Percentiles rank a stretch among this genome's conserved stretches.
Conservation (phyloP, 768 basidiomycete genomes). For the Daedalea quercina region DNA sequence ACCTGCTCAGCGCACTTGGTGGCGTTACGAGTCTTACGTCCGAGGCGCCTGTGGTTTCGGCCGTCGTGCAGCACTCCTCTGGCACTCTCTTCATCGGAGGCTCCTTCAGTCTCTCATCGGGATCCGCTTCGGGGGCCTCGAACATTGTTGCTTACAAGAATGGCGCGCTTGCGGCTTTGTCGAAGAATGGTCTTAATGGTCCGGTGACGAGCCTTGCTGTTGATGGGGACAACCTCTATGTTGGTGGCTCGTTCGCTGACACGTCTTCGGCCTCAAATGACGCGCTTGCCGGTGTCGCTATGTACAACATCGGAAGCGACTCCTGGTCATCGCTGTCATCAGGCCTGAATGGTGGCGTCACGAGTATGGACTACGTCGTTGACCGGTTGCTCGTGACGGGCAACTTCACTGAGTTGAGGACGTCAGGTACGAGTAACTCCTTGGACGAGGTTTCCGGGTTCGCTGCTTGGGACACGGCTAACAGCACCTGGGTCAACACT, state of each 20-base stretch:
- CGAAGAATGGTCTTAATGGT: conserved; percentile 74
- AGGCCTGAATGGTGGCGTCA: conserved; percentile 76
- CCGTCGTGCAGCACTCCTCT: conserved; percentile 60
- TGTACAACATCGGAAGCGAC: conserved; percentile 61
- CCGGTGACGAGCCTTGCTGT: conserved; percentile 63
- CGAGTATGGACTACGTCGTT: conserved; percentile 43
- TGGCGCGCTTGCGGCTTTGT: conserved; percentile 44
- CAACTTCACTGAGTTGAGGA: conserved; percentile 55
- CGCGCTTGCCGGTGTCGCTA: conserved; percentile 52
- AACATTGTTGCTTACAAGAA: conserved; percentile 73
- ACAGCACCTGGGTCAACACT: conserved; percentile 60
- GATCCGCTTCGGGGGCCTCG: conserved; percentile 44
- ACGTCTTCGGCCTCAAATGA: conserved; percentile 50
- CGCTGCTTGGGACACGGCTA: conserved; percentile 64
- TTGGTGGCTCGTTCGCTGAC: conserved; percentile 85
- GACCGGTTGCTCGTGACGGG: conserved; percentile 62
- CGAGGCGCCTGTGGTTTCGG: conserved; percentile 35
- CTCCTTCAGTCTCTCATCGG: conserved; percentile 56
- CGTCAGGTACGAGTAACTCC: conserved; percentile 19
- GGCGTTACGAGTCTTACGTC: conserved; percentile 26
- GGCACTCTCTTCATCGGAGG: conserved; percentile 72
- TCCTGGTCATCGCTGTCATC: conserved; percentile 64
- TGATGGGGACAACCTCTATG: conserved; percentile 59
- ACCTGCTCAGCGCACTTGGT: conserved; percentile 57
- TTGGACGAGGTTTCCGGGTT: conserved; percentile 40